A percentile compares a stretch with the other conserved stretches of the same genome.
phyloP scores from a whole-genome alignment of 768 basidiomycete genomes.

The Xerocomus spinulosus region DNA sequence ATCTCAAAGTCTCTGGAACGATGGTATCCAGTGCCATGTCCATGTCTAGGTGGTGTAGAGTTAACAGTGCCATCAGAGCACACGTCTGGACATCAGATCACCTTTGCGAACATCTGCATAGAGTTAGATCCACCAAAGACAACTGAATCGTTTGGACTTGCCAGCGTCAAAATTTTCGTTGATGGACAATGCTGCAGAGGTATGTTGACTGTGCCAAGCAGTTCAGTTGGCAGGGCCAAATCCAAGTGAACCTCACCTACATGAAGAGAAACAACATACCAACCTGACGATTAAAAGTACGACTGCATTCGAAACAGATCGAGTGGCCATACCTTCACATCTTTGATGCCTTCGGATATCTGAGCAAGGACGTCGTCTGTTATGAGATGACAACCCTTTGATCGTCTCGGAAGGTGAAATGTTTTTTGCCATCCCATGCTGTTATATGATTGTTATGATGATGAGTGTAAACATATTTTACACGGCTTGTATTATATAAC shows the following conservation, averaged over 20 bases:
- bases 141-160: conserved; percentile 25
- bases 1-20: conserved; percentile 77
- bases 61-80: conserved; percentile 30
- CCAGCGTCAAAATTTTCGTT: conserved; percentile 90
- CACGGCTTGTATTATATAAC: neutral
- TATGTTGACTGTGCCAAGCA: conserved; percentile 62
- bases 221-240: conserved; percentile 6
- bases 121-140: conserved; percentile 6
- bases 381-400: conserved; percentile 77
- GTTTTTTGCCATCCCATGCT: conserved; percentile 89
- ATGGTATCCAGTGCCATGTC: conserved; percentile 88
- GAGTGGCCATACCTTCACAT: conserved; percentile 49
- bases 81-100: conserved; percentile 13
- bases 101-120: conserved; percentile 42
- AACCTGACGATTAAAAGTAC: conserved; percentile 39
- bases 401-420: conserved; percentile 54
- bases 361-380: conserved; percentile 69
- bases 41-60: conserved; percentile 61
- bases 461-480: neutral
- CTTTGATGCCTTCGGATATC: conserved; percentile 64
- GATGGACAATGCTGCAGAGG: conserved; percentile 72
- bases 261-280: conserved; percentile 91
- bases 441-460: neutral
- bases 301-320: neutral
- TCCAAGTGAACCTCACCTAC: conserved; percentile 36